Base-by-base conservation (phyloP, 2,329 filamentous ascomycete species). In the Daldinia sp. region DNA sequence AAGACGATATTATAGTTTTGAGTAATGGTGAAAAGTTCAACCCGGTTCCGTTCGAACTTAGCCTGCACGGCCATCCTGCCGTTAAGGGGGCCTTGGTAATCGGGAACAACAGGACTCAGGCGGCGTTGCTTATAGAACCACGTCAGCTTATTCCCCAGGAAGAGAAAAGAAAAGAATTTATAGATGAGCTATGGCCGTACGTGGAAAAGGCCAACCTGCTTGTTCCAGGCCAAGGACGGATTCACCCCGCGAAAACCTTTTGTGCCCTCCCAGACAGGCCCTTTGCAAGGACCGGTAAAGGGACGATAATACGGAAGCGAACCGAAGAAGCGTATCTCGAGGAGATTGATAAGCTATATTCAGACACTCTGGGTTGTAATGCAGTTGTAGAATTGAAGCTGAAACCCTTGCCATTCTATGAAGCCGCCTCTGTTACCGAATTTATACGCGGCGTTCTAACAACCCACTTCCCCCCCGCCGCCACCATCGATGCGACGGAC, bases 1-100 rank as follows among this genome's bases (percentile, higher is more conserved):
- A 63, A 4, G 79, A 82, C 50, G 80, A 82, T 64, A 74, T 80
- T 11, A 76, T 82, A 15, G 77, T 81, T 0, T 68, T 81, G 3
- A 74, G 73, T 15, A 81, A 79, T 47, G 79, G 80, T 1, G 78
- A 81, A 49, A 68, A 68, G 57, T 54, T 65, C 49, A 68, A 68
- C n/a, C 65, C 62, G 0, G 11, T 68, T 4, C 58, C 55, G 1
- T 6, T 61, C 1, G 58, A 65, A 19, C 2, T 54, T 3, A 17
- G 11, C n/a, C 13, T 66, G 3, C 63, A 64, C 21, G 23, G 27
- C 4, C 56, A 66, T 11, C 57, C 62, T 1, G 32, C 25, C 15
- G 7, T 69, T 2, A 58, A 61, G 4, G 68, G 66, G n/a, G 66
- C 59, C 0, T 17, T 70, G 5, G 48, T 81, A 2, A 63, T 76